Evolutionary conservation across 129 eudicot genomes (phyloP), one percentile per base, ranked within the genome.

Genomic region (Logfia minima): DNA sequence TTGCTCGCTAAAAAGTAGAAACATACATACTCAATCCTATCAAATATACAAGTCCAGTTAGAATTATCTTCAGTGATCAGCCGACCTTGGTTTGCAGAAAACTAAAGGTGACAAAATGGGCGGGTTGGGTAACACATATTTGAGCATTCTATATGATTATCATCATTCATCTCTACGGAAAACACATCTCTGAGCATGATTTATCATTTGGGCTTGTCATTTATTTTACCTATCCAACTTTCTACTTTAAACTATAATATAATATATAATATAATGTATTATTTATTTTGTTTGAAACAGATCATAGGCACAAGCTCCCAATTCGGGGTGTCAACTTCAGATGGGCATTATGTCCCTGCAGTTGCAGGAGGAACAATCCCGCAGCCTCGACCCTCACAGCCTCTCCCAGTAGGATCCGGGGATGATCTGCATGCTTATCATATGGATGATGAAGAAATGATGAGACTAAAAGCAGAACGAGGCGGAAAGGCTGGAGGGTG

Each of bases 401-500:
- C 89, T 9, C 45, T 75, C 35, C 96, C 97, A 26, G 31, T 85
- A 24, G 97, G 93, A 13, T 79, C 85, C 4, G 92, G 86, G 26
- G 83, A 72, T 74, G 89, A 87, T 64, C 80, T 88, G 83, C 77
- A 82, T 17, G 88, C 87, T 2, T 81, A 79, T 85, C 90, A 86
- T 26, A 80, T 78, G 74, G 97, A 91, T 34, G 97, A 91, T 72
- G 97, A 89, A 81, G 97, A 89, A 79, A 86, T 84, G 80, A 89
- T 87, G 88, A 91, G 85, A 84, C 80, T 89, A 19, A 82, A 89
- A 85, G 90, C 91, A 29, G 97, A 91, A 74, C 84, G 75, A 18
- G 97, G 96, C 3, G 96, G 89, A 48, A 92, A 83, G 74, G 97
- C 97, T 1, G 98, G 98, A 78, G 98, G 98, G 22, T 94, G 98